A percentile compares a stretch with the other conserved stretches of the same genome.
phyloP scores from a whole-genome alignment of 768 basidiomycete species.

The Trametes punicea region DNA sequence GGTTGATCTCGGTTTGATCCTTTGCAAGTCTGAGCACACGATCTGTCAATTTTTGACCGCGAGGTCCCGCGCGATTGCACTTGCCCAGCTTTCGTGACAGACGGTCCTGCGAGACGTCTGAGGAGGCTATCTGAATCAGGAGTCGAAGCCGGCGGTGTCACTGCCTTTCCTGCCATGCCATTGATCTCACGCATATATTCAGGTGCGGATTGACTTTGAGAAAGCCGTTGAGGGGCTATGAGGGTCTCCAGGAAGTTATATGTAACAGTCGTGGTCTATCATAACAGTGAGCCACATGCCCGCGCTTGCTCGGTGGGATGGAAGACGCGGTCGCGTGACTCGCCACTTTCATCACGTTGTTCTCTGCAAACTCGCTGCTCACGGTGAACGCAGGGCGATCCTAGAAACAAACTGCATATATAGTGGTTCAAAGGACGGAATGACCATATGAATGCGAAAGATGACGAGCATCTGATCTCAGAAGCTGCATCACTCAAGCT shows the following conservation, averaged over 20 bases:
- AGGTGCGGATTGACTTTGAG: no score
- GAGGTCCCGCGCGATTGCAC: constrained; percentile 25
- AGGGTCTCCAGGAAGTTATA: not conserved
- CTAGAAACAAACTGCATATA: no score
- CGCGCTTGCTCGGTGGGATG: not conserved
- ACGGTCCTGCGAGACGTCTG: constrained; percentile 82
- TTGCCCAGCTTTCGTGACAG: constrained; percentile 85
- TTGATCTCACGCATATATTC: no score
- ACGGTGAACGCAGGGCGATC: not conserved
- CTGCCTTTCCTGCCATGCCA: no score
- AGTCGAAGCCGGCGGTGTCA: constrained; percentile 37
- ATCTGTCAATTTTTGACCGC: not conserved
- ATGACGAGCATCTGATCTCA: no score
- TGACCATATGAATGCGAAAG: no score
- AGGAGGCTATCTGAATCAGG: constrained; percentile 70
- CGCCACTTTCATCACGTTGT: not conserved
- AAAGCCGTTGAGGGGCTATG: no score
- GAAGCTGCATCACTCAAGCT: no score
- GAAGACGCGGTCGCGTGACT: constrained; percentile 5
- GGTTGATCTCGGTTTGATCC: constrained; percentile 83
- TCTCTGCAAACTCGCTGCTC: not conserved
- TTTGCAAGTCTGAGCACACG: constrained; percentile 48
- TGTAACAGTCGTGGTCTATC: not conserved
- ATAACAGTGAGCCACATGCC: not conserved
- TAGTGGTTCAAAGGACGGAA: no score